Base-by-base conservation (phyloP, 179 eudicot genomes). In the Heliamphora pulchella region DNA sequence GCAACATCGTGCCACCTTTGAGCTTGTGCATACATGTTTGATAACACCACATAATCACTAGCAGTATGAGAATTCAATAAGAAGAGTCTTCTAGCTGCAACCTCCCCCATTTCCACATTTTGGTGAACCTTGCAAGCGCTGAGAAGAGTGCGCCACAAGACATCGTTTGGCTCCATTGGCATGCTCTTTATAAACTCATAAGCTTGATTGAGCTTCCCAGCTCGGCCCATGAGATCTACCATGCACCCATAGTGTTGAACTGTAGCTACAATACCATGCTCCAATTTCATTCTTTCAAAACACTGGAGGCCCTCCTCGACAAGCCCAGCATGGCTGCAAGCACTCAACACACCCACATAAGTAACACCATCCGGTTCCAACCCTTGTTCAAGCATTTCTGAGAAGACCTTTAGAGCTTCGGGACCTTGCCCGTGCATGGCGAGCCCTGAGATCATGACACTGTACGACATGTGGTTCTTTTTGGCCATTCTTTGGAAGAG, bases 161-260 rank as follows among this genome's bases (percentile, higher is more conserved):
- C 91, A 72, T 91, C 90, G 53, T 90, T 93, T 67, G 97, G 90
- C 66, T 81, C 78, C 84, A 89, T 86, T n/a, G 90, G 89, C 92
- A 91, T 91, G 71, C 47, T 74, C 78, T 83, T 82, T 76, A 93
- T 89, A 55, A 91, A 80, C 48, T 85, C 83, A 22, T 87, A 72
- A 48, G 97, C 97, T 87, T 91, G 85, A 22, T 82, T 53, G 9
- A 91, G 81, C 89, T 53, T 82, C 58, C 91, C 94, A 15, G 90
- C 91, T 82, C 92, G 89, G 11, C 92, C 92, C 85, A 89, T 68
- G 72, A 94, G 93, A 76, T 91, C 97, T 11, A 91, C 81, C 80
- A 93, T 81, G 74, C 98, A 94, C 48, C 96, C 94, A 71, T 92
- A 94, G 71, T 93, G 98, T 73, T 91, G 93, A 53, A 90, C 76